Evolutionary conservation across 169 alveolate genomes (phyloP).

Genomic region (Plasmodium blacklocki): DNA sequence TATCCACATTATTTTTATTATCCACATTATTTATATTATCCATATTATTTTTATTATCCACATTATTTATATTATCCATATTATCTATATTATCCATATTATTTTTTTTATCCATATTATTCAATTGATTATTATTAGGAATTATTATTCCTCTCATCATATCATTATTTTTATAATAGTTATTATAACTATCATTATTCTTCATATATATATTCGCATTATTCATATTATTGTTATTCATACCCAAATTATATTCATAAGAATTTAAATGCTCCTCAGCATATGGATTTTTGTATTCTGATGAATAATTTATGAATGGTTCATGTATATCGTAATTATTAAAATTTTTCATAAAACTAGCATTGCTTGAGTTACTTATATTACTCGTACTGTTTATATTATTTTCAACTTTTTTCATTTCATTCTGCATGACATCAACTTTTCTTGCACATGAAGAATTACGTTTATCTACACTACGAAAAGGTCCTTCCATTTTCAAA

Average conservation of each 20-base stretch:
- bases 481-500: conserved; percentile 35
- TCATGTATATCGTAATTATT: conserved; percentile 16
- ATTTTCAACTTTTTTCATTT: conserved; percentile 21
- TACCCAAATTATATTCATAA: conserved; percentile 24
- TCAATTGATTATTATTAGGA: neutral
- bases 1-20: neutral
- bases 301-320: neutral
- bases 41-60: too few species aligned
- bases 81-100: neutral
- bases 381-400: conserved; percentile 14
- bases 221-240: conserved; percentile 1
- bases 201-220: neutral
- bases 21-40: neutral
- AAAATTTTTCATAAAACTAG: conserved; percentile 8
- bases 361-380: neutral
- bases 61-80: neutral
- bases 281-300: conserved; percentile 20
- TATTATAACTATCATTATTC: neutral
- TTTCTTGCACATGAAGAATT: conserved; percentile 21
- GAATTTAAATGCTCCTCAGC: conserved; percentile 5
- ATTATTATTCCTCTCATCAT: neutral
- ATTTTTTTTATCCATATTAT: neutral
- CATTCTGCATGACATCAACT: conserved; percentile 7
- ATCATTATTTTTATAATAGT: neutral
- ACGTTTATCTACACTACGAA: conserved; percentile 4